Evolutionary conservation across 2,329 filamentous ascomycete species (phyloP), one percentile per base, ranked within the genome.

Genomic region (Colletotrichum tabaci): DNA sequence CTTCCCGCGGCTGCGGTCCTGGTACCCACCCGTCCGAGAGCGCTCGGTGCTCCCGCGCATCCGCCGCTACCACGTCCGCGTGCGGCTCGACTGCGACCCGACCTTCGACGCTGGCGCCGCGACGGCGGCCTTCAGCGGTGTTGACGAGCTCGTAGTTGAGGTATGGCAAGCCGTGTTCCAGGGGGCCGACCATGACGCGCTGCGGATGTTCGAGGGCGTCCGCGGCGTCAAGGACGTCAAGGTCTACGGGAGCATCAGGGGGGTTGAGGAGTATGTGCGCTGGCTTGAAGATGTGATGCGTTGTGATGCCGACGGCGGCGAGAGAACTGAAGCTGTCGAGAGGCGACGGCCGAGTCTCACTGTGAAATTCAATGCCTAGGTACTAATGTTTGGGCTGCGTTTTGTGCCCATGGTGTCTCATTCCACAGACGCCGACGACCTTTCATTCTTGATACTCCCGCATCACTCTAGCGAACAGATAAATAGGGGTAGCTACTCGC

Each of bases 141-240:
- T 80, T 44, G 81, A 82, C 62, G 81, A 82, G 75, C 76, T 87
- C 30, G 78, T 79, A n/a, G 67, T 86, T 61, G 80, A 85, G 56
- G 75, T 82, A 13, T 79, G 79, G 74, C 82, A 83, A 77, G 76
- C 79, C 44, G 75, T 77, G 60, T 85, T 84, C 74, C 76, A 80
- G n/a, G 79, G 80, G 46, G 83, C 80, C 44, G 80, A 80, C 35
- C 80, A 80, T 38, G 77, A 77, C 50, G 83, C 82, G 40, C 75
- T 86, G 61, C 75, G 77, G 49, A 77, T 80, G 70, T 83, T 87
- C 66, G 85, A 86, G 77, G 80, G 77, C 7, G 82, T 87, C 38
- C 74, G 84, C 26, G 83, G 82, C 40, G 81, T 86, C 30, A 76
- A 79, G 57, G 71, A 74, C 15, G 82, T 82, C 8, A 73, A 69